Evolutionary conservation across 305 asterid genomes (phyloP).

Genomic region (Lippia alba): DNA sequence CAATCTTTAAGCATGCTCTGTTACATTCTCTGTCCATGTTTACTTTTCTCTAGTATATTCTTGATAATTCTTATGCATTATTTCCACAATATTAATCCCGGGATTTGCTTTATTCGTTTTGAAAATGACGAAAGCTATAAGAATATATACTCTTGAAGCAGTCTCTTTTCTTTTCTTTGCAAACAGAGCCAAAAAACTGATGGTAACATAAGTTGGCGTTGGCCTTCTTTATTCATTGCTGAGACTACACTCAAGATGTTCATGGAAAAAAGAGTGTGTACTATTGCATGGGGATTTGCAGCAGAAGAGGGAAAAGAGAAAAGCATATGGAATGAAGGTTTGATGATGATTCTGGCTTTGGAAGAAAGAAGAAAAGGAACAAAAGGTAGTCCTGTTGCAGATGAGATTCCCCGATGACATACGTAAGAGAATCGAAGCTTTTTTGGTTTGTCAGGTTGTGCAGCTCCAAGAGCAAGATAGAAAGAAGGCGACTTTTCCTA

Average conservation of each 20-base stretch:
- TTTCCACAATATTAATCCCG: slow-evolving; percentile 28
- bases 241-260: slow-evolving; percentile 37
- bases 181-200: slow-evolving; percentile 37
- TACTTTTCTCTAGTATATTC: neutral
- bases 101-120: slow-evolving; percentile 33
- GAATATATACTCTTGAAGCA: slow-evolving; percentile 29
- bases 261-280: slow-evolving; percentile 30
- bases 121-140: slow-evolving; percentile 15
- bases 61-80: neutral
- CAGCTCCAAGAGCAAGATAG: slow-evolving; percentile 36
- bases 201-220: slow-evolving; percentile 30
- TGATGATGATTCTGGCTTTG: slow-evolving; percentile 48
- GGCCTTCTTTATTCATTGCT: slow-evolving; percentile 43
- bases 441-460: slow-evolving; percentile 54
- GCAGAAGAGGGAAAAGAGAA: slow-evolving; percentile 40
- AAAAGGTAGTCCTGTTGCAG: slow-evolving; percentile 52
- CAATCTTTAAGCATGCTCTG: neutral
- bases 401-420: slow-evolving; percentile 56
- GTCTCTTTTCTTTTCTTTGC: slow-evolving; percentile 24
- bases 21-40: neutral
- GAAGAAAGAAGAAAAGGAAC: slow-evolving; percentile 42
- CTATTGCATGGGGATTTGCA: slow-evolving; percentile 54
- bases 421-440: slow-evolving; percentile 50
- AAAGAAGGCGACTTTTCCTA: slow-evolving; percentile 48
- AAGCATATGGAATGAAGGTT: slow-evolving; percentile 49